phyloP scores from a whole-genome alignment of 2,329 filamentous ascomycete species.

The Thelonectria discophora region DNA sequence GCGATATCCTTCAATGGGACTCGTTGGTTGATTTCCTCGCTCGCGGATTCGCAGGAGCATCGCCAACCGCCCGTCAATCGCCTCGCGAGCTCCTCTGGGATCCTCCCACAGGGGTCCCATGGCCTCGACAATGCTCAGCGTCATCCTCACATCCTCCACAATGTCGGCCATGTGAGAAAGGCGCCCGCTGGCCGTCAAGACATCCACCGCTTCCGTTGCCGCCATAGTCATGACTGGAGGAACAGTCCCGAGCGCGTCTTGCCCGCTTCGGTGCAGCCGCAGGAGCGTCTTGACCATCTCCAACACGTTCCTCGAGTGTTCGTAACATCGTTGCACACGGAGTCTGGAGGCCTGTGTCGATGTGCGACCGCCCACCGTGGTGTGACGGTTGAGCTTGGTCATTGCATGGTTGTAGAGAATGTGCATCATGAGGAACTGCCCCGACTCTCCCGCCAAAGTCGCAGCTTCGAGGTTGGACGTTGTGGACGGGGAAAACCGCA shows the following conservation, averaged over 20 bases:
- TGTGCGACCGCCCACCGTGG: conserved; percentile 51
- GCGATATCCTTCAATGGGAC: conserved; percentile 43
- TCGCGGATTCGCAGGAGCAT: conserved; percentile 48
- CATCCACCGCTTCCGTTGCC: conserved; percentile 71
- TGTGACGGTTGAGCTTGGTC: conserved; percentile 72
- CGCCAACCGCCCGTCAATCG: conserved; percentile 53
- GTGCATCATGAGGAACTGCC: conserved; percentile 71
- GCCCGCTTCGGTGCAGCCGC: conserved; percentile 45
- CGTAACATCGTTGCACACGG: conserved; percentile 58
- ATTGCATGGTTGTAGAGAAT: conserved; percentile 71
- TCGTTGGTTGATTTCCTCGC: conserved; percentile 41
- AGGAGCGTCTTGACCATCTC: conserved; percentile 56
- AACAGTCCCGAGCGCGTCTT: conserved; percentile 52
- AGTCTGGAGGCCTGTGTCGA: conserved; percentile 52
- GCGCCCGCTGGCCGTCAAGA: conserved; percentile 68
- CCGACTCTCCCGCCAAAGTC: conserved; percentile 61
- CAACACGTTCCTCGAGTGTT: conserved; percentile 63
- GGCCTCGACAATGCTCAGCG: conserved; percentile 63
- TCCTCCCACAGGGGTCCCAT: conserved; percentile 68
- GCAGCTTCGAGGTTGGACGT: conserved; percentile 66
- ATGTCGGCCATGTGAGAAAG: conserved; percentile 60
- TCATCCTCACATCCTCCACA: conserved; percentile 63
- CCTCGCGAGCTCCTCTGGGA: conserved; percentile 59
- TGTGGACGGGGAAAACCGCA: conserved; percentile 63
- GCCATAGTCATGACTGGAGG: conserved; percentile 71